A percentile compares a stretch with the other conserved stretches of the same genome.
These are phyloP conservation scores for Mycena belliarum DNA, from an alignment of 768 basidiomycete genomes.

Conservation along the genomic window DNA sequence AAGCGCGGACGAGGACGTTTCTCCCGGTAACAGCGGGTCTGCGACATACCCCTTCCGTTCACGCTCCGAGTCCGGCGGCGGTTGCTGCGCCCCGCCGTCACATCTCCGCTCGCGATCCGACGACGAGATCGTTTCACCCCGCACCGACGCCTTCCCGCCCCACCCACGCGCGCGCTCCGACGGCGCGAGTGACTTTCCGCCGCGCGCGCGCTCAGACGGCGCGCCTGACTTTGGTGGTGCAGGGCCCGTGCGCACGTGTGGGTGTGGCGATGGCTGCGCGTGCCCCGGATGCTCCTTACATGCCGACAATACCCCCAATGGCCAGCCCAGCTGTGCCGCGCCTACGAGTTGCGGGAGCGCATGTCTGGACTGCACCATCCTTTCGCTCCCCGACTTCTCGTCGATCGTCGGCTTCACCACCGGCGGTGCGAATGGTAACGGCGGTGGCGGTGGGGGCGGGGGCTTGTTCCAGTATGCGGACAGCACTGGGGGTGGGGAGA, in stretches of 20 bases:
- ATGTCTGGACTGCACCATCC: conserved; percentile 67
- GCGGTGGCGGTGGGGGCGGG: not conserved
- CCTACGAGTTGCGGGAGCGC: conserved; percentile 40
- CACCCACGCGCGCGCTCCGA: no score
- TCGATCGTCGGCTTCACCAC: not conserved
- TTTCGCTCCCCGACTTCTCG: conserved; percentile 23
- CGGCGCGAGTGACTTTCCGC: no score
- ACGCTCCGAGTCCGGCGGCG: no score
- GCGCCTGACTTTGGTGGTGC: no score
- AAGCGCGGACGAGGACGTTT: not conserved
- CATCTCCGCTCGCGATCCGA: not conserved
- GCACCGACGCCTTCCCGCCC: no score
- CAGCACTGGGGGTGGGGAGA: conserved; percentile 27
- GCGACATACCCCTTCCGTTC: no score
- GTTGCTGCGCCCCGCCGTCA: no score
- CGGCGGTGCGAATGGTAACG: not conserved
- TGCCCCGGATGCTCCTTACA: conserved; percentile 70
- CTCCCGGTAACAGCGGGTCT: no score
- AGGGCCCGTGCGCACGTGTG: conserved; percentile 37
- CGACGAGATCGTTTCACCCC: conserved; percentile 22
- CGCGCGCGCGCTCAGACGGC: no score
- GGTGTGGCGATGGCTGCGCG: conserved; percentile 62
- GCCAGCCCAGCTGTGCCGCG: conserved; percentile 34
- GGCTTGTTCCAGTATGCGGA: conserved; percentile 27
- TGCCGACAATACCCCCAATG: conserved; percentile 16